Conservation (phyloP, 106 monocot species). For the Phalaenopsis equestris region DNA sequence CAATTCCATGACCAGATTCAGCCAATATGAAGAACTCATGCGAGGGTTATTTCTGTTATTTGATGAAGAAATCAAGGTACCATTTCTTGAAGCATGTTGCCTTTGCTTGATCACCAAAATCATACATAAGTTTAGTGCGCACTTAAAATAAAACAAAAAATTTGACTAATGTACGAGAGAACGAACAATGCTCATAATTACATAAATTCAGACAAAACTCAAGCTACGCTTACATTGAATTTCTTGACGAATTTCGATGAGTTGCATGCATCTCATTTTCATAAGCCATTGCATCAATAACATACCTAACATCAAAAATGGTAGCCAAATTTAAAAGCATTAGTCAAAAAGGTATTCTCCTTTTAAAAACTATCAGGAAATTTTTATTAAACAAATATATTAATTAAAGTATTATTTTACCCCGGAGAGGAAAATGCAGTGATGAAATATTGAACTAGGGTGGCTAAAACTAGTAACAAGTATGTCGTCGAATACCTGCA, state of each 20-base stretch:
- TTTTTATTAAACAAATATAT: neutral
- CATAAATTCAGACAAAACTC: neutral
- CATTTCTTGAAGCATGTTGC: constrained; percentile 68
- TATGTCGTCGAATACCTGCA: constrained; percentile 59
- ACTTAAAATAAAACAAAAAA: neutral
- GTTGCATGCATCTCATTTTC: constrained; percentile 31
- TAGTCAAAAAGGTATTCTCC: neutral
- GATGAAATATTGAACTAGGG: constrained; percentile 69
- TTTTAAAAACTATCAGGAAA: neutral
- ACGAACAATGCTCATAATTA: neutral
- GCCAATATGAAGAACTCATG: constrained; percentile 47
- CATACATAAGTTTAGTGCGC: constrained; percentile 18
- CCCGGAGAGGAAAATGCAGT: constrained; percentile 83
- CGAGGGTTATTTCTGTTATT: constrained; percentile 27
- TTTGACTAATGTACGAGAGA: neutral
- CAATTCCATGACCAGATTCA: constrained; percentile 63
- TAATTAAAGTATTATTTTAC: constrained; percentile 27
- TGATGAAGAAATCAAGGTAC: constrained; percentile 22
- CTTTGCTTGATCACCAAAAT: constrained; percentile 86
- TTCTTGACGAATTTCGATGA: constrained; percentile 21
- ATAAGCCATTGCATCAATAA: constrained; percentile 60
- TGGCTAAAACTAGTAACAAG: constrained; percentile 34
- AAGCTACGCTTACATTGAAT: constrained; percentile 48
- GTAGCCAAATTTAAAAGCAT: neutral
- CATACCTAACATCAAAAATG: constrained; percentile 44